These are phyloP conservation scores for Dimargaris verticillata DNA, from an alignment of 192 early-diverging fungal genomes.

Conservation along the genomic window DNA sequence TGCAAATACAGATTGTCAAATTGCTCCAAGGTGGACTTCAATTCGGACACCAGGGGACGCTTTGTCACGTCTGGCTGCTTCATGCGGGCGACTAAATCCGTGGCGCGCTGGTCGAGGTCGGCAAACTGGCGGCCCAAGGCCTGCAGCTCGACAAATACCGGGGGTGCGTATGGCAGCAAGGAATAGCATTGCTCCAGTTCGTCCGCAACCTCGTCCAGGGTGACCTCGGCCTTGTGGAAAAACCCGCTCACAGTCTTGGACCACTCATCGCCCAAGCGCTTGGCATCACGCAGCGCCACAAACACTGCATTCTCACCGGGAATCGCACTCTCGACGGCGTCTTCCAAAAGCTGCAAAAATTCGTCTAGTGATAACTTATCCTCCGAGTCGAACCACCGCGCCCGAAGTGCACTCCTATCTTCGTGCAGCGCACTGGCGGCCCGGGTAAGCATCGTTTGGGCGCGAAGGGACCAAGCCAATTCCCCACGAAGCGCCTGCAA, in stretches of 20 bases:
- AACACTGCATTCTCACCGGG: conserved; percentile 19
- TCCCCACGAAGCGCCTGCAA: neutral
- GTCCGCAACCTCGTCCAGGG: conserved; percentile 17
- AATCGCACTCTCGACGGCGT: conserved; percentile 20
- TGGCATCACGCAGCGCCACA: conserved; percentile 15
- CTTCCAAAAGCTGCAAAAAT: conserved; percentile 18
- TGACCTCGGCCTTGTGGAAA: conserved; percentile 16
- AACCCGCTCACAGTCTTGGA: conserved; percentile 12
- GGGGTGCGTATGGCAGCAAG: conserved; percentile 14
- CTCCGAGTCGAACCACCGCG: neutral
- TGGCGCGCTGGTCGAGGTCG: conserved; percentile 15
- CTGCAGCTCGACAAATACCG: conserved; percentile 16
- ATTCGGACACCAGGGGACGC: conserved; percentile 17
- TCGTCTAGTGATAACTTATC: conserved; percentile 6
- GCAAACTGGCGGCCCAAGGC: conserved; percentile 16
- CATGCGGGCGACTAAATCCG: conserved; percentile 12
- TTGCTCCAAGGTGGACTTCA: conserved; percentile 14
- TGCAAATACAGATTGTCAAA: conserved; percentile 4
- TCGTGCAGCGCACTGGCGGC: conserved; percentile 1
- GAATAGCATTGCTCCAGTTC: conserved; percentile 15
- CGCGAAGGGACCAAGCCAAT: conserved; percentile 2
- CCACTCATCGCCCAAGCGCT: conserved; percentile 16
- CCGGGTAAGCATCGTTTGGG: conserved; percentile 3
- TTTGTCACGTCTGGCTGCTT: conserved; percentile 15
- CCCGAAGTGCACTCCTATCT: neutral